Percentiles rank a stretch among this genome's conserved stretches.
These are phyloP conservation scores for Linaria vulgaris DNA, from an alignment of 257 asterid species.

Conservation along the genomic window DNA sequence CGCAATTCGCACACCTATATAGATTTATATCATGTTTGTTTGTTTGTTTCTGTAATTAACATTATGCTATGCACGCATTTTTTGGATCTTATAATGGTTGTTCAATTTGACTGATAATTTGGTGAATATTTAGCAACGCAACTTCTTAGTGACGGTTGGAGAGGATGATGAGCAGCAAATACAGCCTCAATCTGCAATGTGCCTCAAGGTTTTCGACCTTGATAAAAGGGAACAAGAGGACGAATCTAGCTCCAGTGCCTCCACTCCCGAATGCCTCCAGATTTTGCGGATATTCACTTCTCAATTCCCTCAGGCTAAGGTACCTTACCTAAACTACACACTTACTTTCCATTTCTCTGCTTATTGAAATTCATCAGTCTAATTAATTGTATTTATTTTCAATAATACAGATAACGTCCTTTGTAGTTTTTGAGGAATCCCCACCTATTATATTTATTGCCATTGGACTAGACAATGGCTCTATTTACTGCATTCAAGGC, in stretches of 20 bases:
- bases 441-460: constrained; percentile 90
- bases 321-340: constrained; percentile 24
- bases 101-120: no score
- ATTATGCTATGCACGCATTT: no score
- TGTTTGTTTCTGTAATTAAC: no score
- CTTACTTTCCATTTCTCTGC: no score
- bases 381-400: not conserved
- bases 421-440: constrained; percentile 82
- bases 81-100: no score
- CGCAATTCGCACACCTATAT: no score
- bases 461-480: constrained; percentile 85
- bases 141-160: constrained; percentile 81
- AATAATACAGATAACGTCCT: constrained; percentile 86
- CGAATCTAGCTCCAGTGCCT: constrained; percentile 73
- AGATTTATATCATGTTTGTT: no score
- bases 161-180: constrained; percentile 91
- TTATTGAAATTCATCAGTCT: no score
- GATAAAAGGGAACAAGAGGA: constrained; percentile 74
- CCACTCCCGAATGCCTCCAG: constrained; percentile 81
- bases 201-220: constrained; percentile 85
- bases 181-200: constrained; percentile 57
- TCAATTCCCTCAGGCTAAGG: constrained; percentile 95
- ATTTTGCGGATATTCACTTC: constrained; percentile 76
- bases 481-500: constrained; percentile 93
- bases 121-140: constrained; percentile 79